Conservation (phyloP, 2,329 filamentous ascomycete genomes). For the Aureobasidium sp. region DNA sequence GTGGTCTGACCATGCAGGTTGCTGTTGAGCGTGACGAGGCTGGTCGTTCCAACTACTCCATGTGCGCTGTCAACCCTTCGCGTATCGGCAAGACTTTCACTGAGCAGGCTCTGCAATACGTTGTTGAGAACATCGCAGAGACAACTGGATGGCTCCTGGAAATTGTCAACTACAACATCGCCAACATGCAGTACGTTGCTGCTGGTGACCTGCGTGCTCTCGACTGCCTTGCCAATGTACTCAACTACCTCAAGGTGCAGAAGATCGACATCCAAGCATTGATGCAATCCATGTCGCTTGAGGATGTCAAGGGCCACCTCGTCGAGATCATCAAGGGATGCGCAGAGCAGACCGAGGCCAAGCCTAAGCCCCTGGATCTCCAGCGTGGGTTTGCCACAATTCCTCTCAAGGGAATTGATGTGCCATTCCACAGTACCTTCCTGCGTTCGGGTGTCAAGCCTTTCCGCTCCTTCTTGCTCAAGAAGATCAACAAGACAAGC, state of each 20-base stretch:
- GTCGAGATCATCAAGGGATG: constrained; percentile 86
- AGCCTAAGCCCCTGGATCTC: constrained; percentile 80
- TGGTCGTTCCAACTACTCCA: constrained; percentile 95
- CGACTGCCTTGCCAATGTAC: constrained; percentile 65
- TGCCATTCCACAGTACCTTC: constrained; percentile 99
- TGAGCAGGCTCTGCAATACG: constrained; percentile 92
- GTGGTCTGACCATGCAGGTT: constrained; percentile 97
- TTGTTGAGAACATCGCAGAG: constrained; percentile 90
- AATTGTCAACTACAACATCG: constrained; percentile 91
- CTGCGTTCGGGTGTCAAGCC: constrained; percentile 96
- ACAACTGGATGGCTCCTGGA: constrained; percentile 92
- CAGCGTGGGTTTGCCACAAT: constrained; percentile 96
- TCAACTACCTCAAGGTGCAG: constrained; percentile 92
- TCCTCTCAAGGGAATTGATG: constrained; percentile 92
- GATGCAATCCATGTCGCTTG: constrained; percentile 76
- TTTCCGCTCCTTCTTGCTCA: constrained; percentile 94
- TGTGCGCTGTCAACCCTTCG: constrained; percentile 98
- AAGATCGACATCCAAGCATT: constrained; percentile 96
- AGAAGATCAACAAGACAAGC: constrained; percentile 99
- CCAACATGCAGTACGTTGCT: constrained; percentile 63
- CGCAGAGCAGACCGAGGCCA: constrained; percentile 77
- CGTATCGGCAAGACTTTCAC: constrained; percentile 98
- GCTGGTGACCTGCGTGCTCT: constrained; percentile 60
- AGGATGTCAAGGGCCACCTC: constrained; percentile 84
- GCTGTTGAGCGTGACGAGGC: constrained; percentile 91